Evolutionary conservation across 148 eudicot species (phyloP), one percentile per base, ranked within the genome.

Genomic region (Diospyros kaki): DNA sequence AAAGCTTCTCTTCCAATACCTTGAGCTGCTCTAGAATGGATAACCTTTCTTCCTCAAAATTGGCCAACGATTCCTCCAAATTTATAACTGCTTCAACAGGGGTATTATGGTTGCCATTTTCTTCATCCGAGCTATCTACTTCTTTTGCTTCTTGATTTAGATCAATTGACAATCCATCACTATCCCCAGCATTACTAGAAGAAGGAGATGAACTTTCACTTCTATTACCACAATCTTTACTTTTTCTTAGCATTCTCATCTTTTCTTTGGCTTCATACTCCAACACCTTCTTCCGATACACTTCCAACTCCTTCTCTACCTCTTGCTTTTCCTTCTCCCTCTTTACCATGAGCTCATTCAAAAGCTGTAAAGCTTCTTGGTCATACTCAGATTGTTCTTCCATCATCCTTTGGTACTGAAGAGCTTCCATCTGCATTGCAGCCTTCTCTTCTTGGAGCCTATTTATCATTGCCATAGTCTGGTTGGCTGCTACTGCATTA

Each of bases 381-480:
- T 96, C 99, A 62, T 93, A 96, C 81, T 93, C 97, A 0, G 98
- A 87, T 63, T 96, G 98, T 74, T 93, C 99, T 66, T 96, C 99
- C 95, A 96, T 88, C 98, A 93, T 91, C 63, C 99, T 85, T 76
- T 96, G 98, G 72, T 96, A 93, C 72, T 96, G 99, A 78, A 83
- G 77, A 45, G 98, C 99, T 83, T 96, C 99, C 99, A 96, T 93
- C 68, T 93, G 93, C 87, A 93, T 93, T 2, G 93, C 85, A 45
- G 99, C 97, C 79, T 91, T 93, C 79, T 96, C 99, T 71, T 96
- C 98, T 69, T 96, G 99, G 71, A 96, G 94, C 79, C 98, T 83
- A 65, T 87, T 93, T 53, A 96, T 96, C 99, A 96, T 96, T n/a
- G 99, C 99, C 97, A 96, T 83, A 3, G 99, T 93, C 54, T 96